Evolutionary conservation across 305 asterid species (phyloP), one percentile per base, ranked within the genome.

Genomic region (Fraxinus sp.): DNA sequence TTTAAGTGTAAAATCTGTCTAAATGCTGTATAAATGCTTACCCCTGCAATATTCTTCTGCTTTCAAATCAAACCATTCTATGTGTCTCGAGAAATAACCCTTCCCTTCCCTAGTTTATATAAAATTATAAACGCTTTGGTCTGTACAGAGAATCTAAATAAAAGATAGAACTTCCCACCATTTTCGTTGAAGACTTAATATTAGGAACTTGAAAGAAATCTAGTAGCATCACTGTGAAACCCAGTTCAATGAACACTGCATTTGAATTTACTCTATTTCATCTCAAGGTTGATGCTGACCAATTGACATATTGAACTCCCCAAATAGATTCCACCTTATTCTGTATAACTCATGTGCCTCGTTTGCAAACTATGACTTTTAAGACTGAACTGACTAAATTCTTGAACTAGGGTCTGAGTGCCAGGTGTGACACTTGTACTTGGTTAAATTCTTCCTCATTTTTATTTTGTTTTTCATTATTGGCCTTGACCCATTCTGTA

Each of bases 281-380:
- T 68, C 74, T 1, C 37, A 68, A 68, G 28, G 36, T 3, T 68
- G 36, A 68, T 68, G 37, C 74, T 10, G 74, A 26, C 35, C 36
- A 68, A 68, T 33, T 11, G 37, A 26, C 36, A 4, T 26, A 68
- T 68, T 8, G 8, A 68, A 68, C 28, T 68, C 18, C 18, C 36
- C 36, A 11, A 10, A 16, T 18, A 68, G 20, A 26, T 68, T 28
- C 74, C 18, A 10, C 37, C 74, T 26, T 68, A 6, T 13, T 28
- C 18, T 26, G 37, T 68, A 26, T 10, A 68, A 68, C 74, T 68
- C 36, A 68, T 4, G 36, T 16, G 52, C 20, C 55, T 28, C 81
- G 78, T 11, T 82, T 77, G 78, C 74, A 82, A 71, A 83, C 76
- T 75, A 4, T 49, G 59, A 41, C 66, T 55, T 37, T 57, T 14